Evolutionary conservation across 2,329 filamentous ascomycete species (phyloP).

Genomic region (Aspergillus puulaauensis): DNA sequence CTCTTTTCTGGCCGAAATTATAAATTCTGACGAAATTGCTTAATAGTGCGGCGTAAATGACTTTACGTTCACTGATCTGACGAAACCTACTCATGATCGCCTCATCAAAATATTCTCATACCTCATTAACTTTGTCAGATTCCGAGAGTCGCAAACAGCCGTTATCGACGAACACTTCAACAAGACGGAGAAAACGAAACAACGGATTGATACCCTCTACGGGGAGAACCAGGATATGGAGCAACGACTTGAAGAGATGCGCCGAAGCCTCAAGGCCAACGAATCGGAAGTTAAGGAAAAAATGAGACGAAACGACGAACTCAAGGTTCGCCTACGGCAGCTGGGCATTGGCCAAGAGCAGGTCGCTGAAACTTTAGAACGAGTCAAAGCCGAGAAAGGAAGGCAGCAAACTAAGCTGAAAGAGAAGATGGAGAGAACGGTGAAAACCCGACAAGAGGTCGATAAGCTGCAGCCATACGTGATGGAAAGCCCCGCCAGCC

Average conservation of each 20-base stretch:
- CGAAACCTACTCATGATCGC: conserved; percentile 84
- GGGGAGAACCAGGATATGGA: conserved; percentile 86
- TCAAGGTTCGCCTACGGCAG: conserved; percentile 79
- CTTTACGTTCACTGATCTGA: conserved; percentile 89
- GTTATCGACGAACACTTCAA: conserved; percentile 94
- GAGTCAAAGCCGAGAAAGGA: conserved; percentile 75
- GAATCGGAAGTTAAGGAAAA: conserved; percentile 82
- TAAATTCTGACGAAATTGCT: not conserved
- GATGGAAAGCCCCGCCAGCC: conserved; percentile 77
- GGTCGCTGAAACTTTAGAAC: conserved; percentile 78
- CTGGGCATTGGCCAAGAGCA: conserved; percentile 78
- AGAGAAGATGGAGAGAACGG: conserved; percentile 50
- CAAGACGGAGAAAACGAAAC: conserved; percentile 80
- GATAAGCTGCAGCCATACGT: conserved; percentile 90
- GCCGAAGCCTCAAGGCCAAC: conserved; percentile 73
- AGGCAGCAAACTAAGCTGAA: conserved; percentile 65
- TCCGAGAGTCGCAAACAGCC: conserved; percentile 85
- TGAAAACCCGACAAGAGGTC: conserved; percentile 78
- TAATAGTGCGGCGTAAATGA: conserved; percentile 81
- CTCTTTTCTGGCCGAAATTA: not conserved
- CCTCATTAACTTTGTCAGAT: conserved; percentile 97
- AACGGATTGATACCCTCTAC: conserved; percentile 82
- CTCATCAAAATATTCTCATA: conserved; percentile 96
- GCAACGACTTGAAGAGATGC: conserved; percentile 74
- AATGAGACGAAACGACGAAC: conserved; percentile 78